These are phyloP conservation scores for Pseudohyphozyma bogoriensis DNA, from an alignment of 768 basidiomycete species.

Conservation along the genomic window DNA sequence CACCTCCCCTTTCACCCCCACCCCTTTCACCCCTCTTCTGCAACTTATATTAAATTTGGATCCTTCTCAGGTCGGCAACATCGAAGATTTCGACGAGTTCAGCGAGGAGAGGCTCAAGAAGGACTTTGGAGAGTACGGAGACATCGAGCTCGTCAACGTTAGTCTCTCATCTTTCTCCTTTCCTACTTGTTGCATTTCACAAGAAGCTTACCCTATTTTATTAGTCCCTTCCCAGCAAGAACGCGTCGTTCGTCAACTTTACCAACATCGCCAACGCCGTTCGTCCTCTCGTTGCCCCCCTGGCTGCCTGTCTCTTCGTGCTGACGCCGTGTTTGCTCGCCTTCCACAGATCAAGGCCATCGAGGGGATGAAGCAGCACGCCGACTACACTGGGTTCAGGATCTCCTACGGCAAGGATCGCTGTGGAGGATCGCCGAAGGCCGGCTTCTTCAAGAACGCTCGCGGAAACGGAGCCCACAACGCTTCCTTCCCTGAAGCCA, in stretches of 20 bases:
- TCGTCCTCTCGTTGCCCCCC: neutral
- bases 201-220: too few relatives aligned
- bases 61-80: conserved; percentile 34
- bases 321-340: neutral
- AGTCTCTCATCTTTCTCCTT: neutral
- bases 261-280: conserved; percentile 81
- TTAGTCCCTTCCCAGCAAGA: conserved; percentile 46
- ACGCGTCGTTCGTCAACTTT: conserved; percentile 92
- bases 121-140: conserved; percentile 92
- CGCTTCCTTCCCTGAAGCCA: too few relatives aligned
- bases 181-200: neutral
- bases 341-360: conserved; percentile 74
- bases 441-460: too few relatives aligned
- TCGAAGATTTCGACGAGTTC: conserved; percentile 90
- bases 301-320: too few relatives aligned
- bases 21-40: too few relatives aligned
- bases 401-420: conserved; percentile 55
- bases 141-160: conserved; percentile 62
- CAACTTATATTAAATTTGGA: too few relatives aligned
- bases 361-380: conserved; percentile 81
- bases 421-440: too few relatives aligned
- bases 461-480: too few relatives aligned
- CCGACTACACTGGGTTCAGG: conserved; percentile 78
- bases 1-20: neutral
- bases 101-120: conserved; percentile 77